Base-by-base conservation (phyloP, 192 early-diverging fungal species). In the Podila horticola region DNA sequence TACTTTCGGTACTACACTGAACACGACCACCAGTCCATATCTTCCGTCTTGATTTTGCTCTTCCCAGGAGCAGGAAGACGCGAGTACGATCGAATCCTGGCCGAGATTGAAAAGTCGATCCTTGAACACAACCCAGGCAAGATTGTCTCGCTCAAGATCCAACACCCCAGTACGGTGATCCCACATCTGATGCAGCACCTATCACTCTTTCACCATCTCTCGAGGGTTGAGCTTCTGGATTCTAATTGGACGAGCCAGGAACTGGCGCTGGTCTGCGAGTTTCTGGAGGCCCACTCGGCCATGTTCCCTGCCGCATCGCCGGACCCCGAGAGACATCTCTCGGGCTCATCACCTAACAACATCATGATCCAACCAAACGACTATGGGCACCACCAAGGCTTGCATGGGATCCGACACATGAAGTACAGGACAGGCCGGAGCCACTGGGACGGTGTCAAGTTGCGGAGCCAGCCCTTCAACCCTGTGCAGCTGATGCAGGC, bases 21-120 rank as follows among this genome's bases (percentile, higher is more conserved):
- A 13, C 68, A 62, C 3, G 75, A 79, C 13, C 75, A 79, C 13
- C 64, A 64, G 5, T 58, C 64, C 2, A 79, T 79, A 29, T 13
- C 24, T 2, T 65, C 51, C 2, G 69, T 71, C 22, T 52, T 79
- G 11, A 52, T 62, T 1, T 30, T 71, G 64, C 50, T 79, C 5
- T 79, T 69, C 17, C 75, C 75, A 19, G 75, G 75, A 30, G 75
- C 75, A 7, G 75, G 75, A 9, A 51, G 64, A 13, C 75, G 75
- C 8, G 69, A 67, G 19, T 79, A 67, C 38, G 75, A 71, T 26
- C 63, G 33, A 17, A 71, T 66, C 48, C 11, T 79, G 28, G 68
- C 58, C 29, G 64, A 67, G 48, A 71, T 79, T 36, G 64, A 79
- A 26, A 55, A 24, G 19, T 64, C 75, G 6, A 71, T 79, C 62